Base-by-base conservation (phyloP, 495 filamentous ascomycete species). In the Xylaria acuta region DNA sequence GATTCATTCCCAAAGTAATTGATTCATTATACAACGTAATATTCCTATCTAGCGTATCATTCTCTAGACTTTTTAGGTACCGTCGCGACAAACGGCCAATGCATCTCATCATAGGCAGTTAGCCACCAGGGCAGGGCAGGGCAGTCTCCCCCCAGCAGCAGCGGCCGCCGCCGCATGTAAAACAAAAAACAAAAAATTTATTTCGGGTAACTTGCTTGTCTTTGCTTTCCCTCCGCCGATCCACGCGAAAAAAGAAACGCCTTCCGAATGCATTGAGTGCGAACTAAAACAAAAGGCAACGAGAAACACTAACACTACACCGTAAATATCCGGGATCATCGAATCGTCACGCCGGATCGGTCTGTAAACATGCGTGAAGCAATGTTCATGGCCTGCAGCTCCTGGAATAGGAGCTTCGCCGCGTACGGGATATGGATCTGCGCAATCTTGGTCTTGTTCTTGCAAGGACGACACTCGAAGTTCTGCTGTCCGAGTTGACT, bases 351-450 rank as follows among this genome's bases (percentile, higher is more conserved):
- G 20, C 92, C 92, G 54, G 91, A 93, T 64, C 92, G 81, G 75
- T 92, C 92, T 69, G 94, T 98, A 82, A 95, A 98, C 94, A 99
- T 94, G 79, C 96, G 90, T 25, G 95, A 89, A 22, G 96, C 94
- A 80, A 99, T 98, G 84, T 98, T 98, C 96, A 99, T 99, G 67
- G 94, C 90, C 79, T 92, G 92, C 74, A 99, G 86, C 86, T 99
- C 96, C 84, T 99, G 96, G 90, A 99, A 98, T 68, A 99, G 88
- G 68, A 99, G 88, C 86, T 99, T 99, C 75, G 97, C 96, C 27
- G 96, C 96, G 79, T 99, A 99, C 22, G 96, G 96, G 75, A 99
- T 95, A 79, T 97, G 92, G 56, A 99, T 90, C 82, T 98, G 97
- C 12, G 95, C 97, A 75, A 99, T 98, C 81, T 91, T 92, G 69